Evolutionary conservation across 2,329 filamentous ascomycete species (phyloP), one percentile per base, ranked within the genome.

Genomic region (Calonectria henricotiae): DNA sequence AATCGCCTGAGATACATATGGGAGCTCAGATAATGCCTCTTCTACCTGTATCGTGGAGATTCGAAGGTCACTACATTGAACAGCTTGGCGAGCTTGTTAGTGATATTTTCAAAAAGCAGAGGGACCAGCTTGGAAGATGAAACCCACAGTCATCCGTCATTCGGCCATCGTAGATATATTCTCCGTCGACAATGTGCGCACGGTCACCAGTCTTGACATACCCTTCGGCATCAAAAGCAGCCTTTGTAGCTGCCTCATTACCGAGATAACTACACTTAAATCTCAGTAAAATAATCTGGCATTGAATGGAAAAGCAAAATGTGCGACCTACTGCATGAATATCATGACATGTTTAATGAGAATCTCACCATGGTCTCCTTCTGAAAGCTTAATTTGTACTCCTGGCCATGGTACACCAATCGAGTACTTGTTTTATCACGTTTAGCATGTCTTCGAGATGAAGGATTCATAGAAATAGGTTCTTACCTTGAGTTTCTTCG

Each of bases 131-230:
- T 12, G 9, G 5, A 8, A 39, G 4, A 7, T 2, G n/a, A 43
- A 35, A n/a, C 72, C 44, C 61, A 75, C 76, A 73, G 39, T 77
- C 76, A 3, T 70, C 44, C 30, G 39, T 70, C 8, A 68, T 69
- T 23, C 74, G 71, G 13, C 76, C 75, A 11, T 69, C 69, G 37
- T 75, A 77, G 7, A 73, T 51, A 30, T 68, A 75, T 23, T 76
- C 72, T 46, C 74, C 74, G n/a, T 72, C 68, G 12, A 44, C 94
- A 17, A 98, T 86, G 68, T 90, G 88, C 79, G 90, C 93, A 73
- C 97, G 94, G 79, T 98, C 95, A 62, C 95, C 95, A 0, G 94
- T 97, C 79, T 92, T 92, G 88, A 98, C 97, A 94, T 94, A 98
- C 71, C 95, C 95, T 72, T 97, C 93, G 30, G 90, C 87, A 8